These are phyloP conservation scores for Penicillium rolfsii DNA, from an alignment of 2,329 filamentous ascomycete species.

Conservation along the genomic window DNA sequence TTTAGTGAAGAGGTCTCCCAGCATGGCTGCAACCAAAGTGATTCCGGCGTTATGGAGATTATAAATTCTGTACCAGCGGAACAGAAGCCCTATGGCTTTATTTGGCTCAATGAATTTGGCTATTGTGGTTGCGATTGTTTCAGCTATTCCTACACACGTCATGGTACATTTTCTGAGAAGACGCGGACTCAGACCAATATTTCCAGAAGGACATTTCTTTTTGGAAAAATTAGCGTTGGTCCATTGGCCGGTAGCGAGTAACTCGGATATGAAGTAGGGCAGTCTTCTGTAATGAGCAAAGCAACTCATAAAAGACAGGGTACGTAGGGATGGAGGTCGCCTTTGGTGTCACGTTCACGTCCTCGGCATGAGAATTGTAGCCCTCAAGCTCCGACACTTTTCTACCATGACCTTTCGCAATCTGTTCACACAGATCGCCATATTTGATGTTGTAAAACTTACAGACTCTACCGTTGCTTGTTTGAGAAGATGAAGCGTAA, in stretches of 20 bases:
- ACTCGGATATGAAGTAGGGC: not conserved
- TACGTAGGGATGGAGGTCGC: slow-evolving; percentile 8
- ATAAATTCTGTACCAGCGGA: not conserved
- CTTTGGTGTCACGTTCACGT: slow-evolving; percentile 11
- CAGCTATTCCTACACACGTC: not conserved
- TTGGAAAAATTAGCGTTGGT: not conserved
- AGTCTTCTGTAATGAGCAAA: not conserved
- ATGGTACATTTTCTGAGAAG: not conserved
- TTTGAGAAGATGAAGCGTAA: not conserved
- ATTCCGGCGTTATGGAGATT: not conserved
- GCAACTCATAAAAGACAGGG: not conserved
- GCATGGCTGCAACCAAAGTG: not conserved
- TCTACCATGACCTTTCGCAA: not conserved
- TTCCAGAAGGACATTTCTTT: not conserved
- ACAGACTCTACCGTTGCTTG: not conserved
- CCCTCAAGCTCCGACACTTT: not conserved
- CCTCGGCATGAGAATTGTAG: slow-evolving; percentile 6
- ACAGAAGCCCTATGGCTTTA: not conserved
- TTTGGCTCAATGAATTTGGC: not conserved
- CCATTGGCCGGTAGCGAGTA: not conserved
- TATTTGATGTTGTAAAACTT: not conserved
- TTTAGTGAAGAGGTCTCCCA: not conserved
- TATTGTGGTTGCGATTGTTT: not conserved
- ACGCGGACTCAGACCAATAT: not conserved
- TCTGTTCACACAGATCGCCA: not conserved